A percentile compares a stretch with the other conserved stretches of the same genome.
phyloP scores from a whole-genome alignment of 768 basidiomycete genomes.

The Boletus huronensis region DNA sequence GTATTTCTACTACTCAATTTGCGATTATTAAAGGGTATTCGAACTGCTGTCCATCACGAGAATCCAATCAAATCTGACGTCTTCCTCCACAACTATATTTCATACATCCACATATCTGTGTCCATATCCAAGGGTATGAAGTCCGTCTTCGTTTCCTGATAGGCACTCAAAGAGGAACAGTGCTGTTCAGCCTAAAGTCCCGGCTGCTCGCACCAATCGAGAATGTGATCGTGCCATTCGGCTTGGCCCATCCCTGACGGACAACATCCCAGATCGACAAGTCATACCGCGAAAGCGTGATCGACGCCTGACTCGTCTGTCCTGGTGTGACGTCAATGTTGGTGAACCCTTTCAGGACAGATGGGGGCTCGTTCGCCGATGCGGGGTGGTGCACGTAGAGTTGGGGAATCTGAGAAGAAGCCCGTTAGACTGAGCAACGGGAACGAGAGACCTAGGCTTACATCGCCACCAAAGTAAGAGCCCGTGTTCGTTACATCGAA shows the following conservation, averaged over 20 bases:
- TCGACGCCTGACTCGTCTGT: conserved; percentile 42
- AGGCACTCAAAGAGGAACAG: conserved; percentile 15
- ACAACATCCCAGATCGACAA: conserved; percentile 74
- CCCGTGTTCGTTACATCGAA: conserved; percentile 72
- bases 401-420: conserved; percentile 55
- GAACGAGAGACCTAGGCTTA: conserved; percentile 25
- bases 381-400: conserved; percentile 68
- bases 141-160: neutral
- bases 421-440: neutral
- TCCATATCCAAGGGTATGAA: neutral
- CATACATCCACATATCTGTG: neutral
- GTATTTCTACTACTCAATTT: neutral
- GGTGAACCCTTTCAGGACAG: conserved; percentile 67
- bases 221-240: conserved; percentile 58
- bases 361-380: conserved; percentile 66
- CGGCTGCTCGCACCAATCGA: conserved; percentile 69
- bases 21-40: neutral
- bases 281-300: conserved; percentile 66
- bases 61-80: neutral
- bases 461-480: conserved; percentile 58
- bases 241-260: conserved; percentile 72
- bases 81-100: neutral
- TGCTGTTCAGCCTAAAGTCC: conserved; percentile 52
- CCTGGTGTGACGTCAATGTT: conserved; percentile 50
- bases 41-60: neutral